Base-by-base conservation (phyloP, 2,329 filamentous ascomycete species). In the Periconia sp. region DNA sequence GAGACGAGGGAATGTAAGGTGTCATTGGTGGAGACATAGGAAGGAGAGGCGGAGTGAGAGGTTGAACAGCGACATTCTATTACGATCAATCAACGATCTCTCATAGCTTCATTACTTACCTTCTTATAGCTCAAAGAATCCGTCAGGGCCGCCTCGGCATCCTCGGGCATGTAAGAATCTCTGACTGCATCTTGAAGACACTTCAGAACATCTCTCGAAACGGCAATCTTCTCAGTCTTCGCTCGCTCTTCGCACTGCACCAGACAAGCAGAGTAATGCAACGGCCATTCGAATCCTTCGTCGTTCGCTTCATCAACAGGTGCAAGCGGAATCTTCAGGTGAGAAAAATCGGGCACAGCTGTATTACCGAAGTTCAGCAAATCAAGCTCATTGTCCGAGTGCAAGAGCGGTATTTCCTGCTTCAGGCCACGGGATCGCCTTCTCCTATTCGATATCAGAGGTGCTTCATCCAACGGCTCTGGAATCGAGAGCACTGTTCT, bases 31-130 rank as follows among this genome's bases (percentile, higher is more conserved):
- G 75, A 19, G 74, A 73, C 3, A 71, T 41, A 13, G 76, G 74
- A 13, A 79, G 63, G 7, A 80, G 52, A 4, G 75, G 75, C n/a
- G 77, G 77, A 2, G 75, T 74, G n/a, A 77, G 9, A 12, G 65
- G 64, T 22, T 61, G 58, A 4, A 54, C 26, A 19, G 35, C 49
- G 28, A 40, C 36, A 18, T 63, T 60, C 72, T 74, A 33, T 3
- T 25, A 4, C 3, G 15, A 21, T 57, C 17, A 66, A 66, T 38
- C 57, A 24, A 23, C 2, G 17, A 11, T 24, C 7, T 17, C n/a
- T n/a, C 13, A 13, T 29, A 33, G 25, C 5, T 22, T 18, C 9
- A 19, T 11, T 8, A 48, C 54, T 43, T 64, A 68, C 61, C 48
- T 40, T 52, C 40, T 53, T 61, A 38, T 49, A 57, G 8, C 22